These are phyloP conservation scores for Botrytis cinerea DNA, from an alignment of 2,329 filamentous ascomycete genomes.

Conservation along the genomic window DNA sequence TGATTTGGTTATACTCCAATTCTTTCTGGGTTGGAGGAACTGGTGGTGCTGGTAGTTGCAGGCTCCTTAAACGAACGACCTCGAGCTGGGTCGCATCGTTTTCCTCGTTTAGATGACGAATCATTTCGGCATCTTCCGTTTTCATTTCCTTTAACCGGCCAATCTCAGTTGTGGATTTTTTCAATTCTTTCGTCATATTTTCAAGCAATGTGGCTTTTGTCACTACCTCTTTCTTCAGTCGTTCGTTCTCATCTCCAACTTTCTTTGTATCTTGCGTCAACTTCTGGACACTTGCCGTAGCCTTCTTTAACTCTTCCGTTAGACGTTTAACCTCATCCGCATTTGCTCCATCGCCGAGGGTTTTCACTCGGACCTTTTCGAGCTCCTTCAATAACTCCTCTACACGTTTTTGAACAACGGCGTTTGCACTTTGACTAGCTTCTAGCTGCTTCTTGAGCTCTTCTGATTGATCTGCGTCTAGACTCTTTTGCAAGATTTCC, in stretches of 20 bases:
- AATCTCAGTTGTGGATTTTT: background rate
- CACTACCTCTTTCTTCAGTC: background rate
- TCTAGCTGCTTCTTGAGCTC: background rate
- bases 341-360: background rate
- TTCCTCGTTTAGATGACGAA: background rate
- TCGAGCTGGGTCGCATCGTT: background rate
- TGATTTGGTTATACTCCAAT: background rate
- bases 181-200: background rate
- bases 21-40: background rate
- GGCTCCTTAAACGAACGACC: background rate
- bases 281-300: background rate
- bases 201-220: background rate
- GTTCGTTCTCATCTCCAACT: background rate
- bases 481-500: background rate
- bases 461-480: background rate
- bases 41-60: background rate
- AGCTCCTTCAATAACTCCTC: background rate
- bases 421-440: background rate
- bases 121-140: background rate
- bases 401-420: background rate
- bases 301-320: background rate
- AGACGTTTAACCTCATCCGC: background rate
- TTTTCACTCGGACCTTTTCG: background rate
- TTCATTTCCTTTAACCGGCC: background rate
- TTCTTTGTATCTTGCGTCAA: background rate